Base-by-base conservation (phyloP, 2,329 filamentous ascomycete genomes). In the Colletotrichum abscissum region DNA sequence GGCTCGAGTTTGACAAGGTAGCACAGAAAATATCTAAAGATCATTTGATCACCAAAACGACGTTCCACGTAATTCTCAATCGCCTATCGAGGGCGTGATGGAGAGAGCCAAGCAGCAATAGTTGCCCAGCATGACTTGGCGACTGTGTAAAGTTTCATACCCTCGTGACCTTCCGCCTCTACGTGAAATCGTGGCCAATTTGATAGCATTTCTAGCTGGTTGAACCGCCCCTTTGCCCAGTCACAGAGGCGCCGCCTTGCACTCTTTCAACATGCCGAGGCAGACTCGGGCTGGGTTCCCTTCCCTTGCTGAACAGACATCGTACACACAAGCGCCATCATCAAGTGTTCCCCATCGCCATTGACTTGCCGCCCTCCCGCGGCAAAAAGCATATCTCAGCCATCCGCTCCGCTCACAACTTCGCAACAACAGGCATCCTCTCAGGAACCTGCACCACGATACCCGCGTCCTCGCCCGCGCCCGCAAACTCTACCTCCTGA, bases 401-500 rank as follows among this genome's bases (percentile, higher is more conserved):
- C 19, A 19, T 16, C 38, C n/a, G 42, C 42, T 11, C 19, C 19
- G 42, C 7, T 75, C 60, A 75, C 63, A 75, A 22, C 72, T 71
- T 75, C 5, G 74, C 67, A 7, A 58, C 35, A 5, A 64, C 19
- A 14, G 71, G 67, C 62, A 57, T 72, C 49, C 70, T 72, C 55
- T 72, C 69, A 2, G 79, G 79, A 46, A 82, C 76, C 80, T 75
- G 67, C 80, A 86, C 79, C 79, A 80, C 79, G 16, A 81, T 81
- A 69, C 81, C 81, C 83, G 86, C 82, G 16, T 82, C 83, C 84
- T 84, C 81, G 2, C 75, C 77, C 24, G 76, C 75, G 1, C 77
- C 75, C 67, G 79, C 79, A 22, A 87, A 80, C 4, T 81, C 84
- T 22, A 94, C 91, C 83, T 98, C 92, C 85, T 99, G 95, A 78